phyloP scores from a whole-genome alignment of 257 asterid species.

The Scutellaria baicalensis region DNA sequence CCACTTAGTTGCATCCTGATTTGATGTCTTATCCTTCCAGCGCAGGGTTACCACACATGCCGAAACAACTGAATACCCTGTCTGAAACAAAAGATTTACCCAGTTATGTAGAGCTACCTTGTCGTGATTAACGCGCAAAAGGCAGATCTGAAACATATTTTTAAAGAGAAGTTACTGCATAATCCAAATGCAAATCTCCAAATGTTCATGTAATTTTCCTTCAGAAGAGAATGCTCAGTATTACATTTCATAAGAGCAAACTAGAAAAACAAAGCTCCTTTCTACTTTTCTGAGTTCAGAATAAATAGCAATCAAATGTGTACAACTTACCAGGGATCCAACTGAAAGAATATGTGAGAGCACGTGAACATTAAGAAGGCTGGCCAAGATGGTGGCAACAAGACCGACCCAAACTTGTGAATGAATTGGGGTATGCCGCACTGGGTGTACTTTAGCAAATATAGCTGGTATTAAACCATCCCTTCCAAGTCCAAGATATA shows the following conservation, averaged over 20 bases:
- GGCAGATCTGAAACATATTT: neutral
- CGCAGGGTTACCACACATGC: constrained; percentile 90
- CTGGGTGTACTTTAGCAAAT: constrained; percentile 72
- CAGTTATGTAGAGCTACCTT: constrained; percentile 8
- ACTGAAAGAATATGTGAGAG: constrained; percentile 95
- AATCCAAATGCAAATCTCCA: neutral
- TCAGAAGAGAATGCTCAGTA: neutral
- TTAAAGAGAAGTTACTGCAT: neutral
- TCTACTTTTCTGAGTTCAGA: neutral
- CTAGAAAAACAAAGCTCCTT: neutral
- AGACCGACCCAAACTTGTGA: constrained; percentile 94
- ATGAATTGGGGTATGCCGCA: constrained; percentile 73
- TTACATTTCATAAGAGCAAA: neutral
- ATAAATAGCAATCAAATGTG: neutral
- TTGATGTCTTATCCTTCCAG: constrained; percentile 51
- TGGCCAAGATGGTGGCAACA: constrained; percentile 72
- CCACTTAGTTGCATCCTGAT: constrained; percentile 26
- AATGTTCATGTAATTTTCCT: neutral
- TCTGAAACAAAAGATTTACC: constrained; percentile 45
- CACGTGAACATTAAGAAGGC: constrained; percentile 70
- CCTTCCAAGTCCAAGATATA: constrained; percentile 95
- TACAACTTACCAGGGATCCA: constrained; percentile 76
- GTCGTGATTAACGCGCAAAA: neutral
- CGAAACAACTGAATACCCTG: constrained; percentile 92
- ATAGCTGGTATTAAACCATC: constrained; percentile 83